Evolutionary conservation across 768 basidiomycete species (phyloP).

Genomic region (Wakefieldia striispora): DNA sequence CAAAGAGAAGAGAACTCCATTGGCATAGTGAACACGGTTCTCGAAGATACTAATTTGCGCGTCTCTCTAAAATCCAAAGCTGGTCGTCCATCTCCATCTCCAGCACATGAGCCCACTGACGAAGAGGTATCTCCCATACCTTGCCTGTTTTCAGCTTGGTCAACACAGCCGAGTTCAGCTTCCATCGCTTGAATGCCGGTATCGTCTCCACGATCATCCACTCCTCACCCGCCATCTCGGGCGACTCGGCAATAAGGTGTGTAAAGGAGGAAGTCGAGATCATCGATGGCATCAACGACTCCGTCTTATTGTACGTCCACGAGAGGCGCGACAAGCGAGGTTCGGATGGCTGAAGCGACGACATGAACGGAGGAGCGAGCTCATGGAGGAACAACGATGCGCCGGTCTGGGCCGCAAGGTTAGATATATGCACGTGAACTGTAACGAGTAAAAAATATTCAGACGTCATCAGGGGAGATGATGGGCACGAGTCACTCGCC

Average conservation of each 20-base stretch:
- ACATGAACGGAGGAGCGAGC: conserved; percentile 49
- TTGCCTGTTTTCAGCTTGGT: conserved; percentile 18
- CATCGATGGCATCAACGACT: conserved; percentile 50
- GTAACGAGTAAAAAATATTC: conserved; percentile 12
- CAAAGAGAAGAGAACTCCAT: no score
- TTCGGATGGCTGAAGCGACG: conserved; percentile 10
- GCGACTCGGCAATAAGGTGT: conserved; percentile 59
- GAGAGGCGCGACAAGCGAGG: conserved; percentile 7
- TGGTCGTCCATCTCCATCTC: conserved; percentile 39
- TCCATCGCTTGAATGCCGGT: conserved; percentile 44
- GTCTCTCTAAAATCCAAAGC: conserved; percentile 51
- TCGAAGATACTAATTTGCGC: neutral
- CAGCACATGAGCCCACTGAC: conserved; percentile 29
- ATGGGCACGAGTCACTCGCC: conserved; percentile 21
- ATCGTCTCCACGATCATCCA: conserved; percentile 50
- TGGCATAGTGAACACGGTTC: no score
- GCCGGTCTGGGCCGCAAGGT: conserved; percentile 87
- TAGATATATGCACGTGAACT: conserved; percentile 77
- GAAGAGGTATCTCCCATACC: conserved; percentile 23
- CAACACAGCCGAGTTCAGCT: conserved; percentile 16
- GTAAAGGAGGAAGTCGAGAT: conserved; percentile 46
- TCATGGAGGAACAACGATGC: conserved; percentile 84
- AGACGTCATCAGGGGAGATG: neutral
- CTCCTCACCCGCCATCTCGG: conserved; percentile 19
- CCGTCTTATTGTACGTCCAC: conserved; percentile 86